Base-by-base conservation (phyloP, 1,284 basidiomycete species). In the Lentinula novae-zelandiae region DNA sequence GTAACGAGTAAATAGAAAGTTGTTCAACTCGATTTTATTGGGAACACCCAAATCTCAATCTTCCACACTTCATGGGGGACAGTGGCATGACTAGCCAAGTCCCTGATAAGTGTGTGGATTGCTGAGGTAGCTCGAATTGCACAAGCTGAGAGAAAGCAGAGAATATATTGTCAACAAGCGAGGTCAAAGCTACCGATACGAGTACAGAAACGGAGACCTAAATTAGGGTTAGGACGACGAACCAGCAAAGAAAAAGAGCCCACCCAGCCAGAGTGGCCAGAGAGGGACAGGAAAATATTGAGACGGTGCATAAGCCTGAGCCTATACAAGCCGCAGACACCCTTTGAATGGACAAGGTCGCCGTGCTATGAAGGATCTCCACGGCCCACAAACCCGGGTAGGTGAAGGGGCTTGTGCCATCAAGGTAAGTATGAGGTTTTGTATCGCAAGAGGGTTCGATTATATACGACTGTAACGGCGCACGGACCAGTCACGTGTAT, bases 221-320 rank as follows among this genome's bases (percentile, higher is more conserved):
- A 12, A 20, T 7, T 55, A 60, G 59, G 59, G 59, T 60, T 60
- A 60, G 53, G 22, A 34, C 20, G 7, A 49, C 22, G 2, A 20
- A 39, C 44, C 20, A 36, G 8, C 53, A 55, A 54, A 51, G 39
- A 60, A 60, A 55, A 59, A 48, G 53, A 60, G 59, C 59, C 59
- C 59, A 51, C 59, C 59, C 59, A 60, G 59, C 59, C 59, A 56
- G 59, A 60, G 59, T 60, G 59, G 59, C 59, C 53, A n/a, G 56
- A 56, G 59, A 33, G 59, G 46, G 59, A 60, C 59, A 55, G 59
- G 59, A 50, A 60, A 60, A 60, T 60, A 60, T 60, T 60, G 42
- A 49, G 58, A 60, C 58, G 52, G 52, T 60, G 58, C 58, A 60
- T 60, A 38, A 60, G 58, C 58, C 50, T 53, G 44, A 60, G 52